These are phyloP conservation scores for Beauveria bassiana DNA, from an alignment of 2,329 filamentous ascomycete genomes.

Conservation along the genomic window DNA sequence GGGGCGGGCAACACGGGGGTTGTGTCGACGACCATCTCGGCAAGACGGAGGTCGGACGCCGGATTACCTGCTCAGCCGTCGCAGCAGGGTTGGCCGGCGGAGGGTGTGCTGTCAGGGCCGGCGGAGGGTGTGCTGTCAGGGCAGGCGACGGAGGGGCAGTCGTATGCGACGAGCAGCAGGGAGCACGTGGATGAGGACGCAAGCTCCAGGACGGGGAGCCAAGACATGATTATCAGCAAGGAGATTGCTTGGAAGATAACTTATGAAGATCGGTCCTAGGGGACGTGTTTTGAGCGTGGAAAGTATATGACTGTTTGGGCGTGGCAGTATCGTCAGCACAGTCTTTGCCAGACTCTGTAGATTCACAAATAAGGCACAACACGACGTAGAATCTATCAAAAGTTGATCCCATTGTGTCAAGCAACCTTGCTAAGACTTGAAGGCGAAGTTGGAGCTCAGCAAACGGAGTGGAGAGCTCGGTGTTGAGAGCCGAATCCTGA, in stretches of 20 bases:
- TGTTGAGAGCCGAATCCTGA: not conserved
- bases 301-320: not conserved
- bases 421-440: too few species aligned
- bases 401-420: not conserved
- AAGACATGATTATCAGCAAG: conserved; percentile 17
- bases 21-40: not conserved
- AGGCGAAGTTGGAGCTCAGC: not conserved
- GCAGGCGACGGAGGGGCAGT: not conserved
- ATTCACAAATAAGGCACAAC: not conserved
- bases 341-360: not conserved
- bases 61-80: not conserved
- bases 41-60: not conserved
- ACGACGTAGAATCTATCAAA: not conserved
- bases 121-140: not conserved
- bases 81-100: not conserved
- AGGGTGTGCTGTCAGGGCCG: too few species aligned
- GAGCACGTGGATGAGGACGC: conserved; percentile 6
- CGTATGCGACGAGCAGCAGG: not conserved
- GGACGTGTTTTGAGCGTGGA: not conserved
- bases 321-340: not conserved
- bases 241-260: conserved; percentile 14
- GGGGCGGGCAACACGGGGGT: not conserved
- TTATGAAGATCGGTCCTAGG: conserved; percentile 6
- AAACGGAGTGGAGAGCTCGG: not conserved
- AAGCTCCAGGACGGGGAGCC: conserved; percentile 13